These are phyloP conservation scores for Komagataella mondaviorum DNA, from an alignment of 805 yeast species.

Conservation along the genomic window DNA sequence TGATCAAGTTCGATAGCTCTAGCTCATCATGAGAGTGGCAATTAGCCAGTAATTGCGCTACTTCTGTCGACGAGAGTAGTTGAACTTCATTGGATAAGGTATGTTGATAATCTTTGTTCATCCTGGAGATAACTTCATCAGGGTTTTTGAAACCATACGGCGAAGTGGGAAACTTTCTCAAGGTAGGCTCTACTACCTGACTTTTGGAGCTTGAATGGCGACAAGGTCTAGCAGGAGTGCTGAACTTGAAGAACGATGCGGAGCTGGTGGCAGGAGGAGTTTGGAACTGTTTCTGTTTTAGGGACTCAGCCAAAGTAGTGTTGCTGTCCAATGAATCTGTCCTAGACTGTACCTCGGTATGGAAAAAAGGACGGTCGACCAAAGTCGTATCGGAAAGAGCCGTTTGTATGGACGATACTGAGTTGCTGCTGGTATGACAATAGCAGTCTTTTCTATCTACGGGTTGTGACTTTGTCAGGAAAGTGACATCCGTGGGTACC, in stretches of 20 bases:
- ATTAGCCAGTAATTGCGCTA: conserved; percentile 15
- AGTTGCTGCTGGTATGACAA: background rate
- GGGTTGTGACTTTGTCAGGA: background rate
- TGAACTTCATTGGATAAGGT: background rate
- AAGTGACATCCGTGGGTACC: background rate
- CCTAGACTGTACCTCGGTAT: background rate
- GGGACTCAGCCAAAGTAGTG: background rate
- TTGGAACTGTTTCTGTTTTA: background rate
- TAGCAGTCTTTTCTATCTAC: background rate
- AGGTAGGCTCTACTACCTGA: background rate
- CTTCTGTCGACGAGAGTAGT: background rate
- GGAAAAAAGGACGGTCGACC: background rate
- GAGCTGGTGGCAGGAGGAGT: background rate
- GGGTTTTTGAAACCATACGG: background rate
- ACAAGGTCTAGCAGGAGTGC: background rate
- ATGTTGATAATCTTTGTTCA: background rate
- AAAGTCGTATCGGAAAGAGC: background rate
- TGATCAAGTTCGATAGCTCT: conserved; percentile 16
- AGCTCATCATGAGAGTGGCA: background rate
- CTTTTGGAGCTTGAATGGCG: background rate
- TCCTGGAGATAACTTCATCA: background rate
- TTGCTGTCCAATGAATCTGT: background rate
- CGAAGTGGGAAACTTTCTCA: background rate
- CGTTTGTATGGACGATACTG: background rate
- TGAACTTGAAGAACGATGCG: background rate